Evolutionary conservation across 2,329 filamentous ascomycete species (phyloP).

Genomic region (Didymella exigua): DNA sequence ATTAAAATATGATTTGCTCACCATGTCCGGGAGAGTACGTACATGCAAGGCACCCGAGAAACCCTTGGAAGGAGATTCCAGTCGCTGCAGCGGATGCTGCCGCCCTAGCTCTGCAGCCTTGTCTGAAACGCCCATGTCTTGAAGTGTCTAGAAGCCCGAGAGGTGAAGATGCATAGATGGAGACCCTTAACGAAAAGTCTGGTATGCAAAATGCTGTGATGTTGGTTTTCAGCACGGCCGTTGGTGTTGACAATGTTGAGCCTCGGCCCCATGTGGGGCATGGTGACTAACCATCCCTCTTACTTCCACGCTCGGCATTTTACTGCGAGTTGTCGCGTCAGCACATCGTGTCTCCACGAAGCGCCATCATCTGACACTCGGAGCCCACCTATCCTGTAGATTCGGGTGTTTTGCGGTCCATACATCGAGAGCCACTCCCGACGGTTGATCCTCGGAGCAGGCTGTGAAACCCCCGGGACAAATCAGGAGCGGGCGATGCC

Average conservation of each 20-base stretch:
- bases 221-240: slow-evolving; percentile 3
- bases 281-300: neutral
- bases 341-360: neutral
- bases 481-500: neutral
- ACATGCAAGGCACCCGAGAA: slow-evolving; percentile 68
- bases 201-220: neutral
- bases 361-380: slow-evolving; percentile 8
- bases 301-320: neutral
- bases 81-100: slow-evolving; percentile 67
- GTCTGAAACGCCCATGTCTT: slow-evolving; percentile 23
- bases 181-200: neutral
- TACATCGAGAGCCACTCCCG: neutral
- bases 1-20: neutral
- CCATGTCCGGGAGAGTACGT: neutral
- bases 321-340: neutral
- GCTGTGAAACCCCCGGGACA: neutral
- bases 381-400: slow-evolving; percentile 4
- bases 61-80: slow-evolving; percentile 68
- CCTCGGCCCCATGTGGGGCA: slow-evolving; percentile 3
- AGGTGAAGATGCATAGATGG: neutral
- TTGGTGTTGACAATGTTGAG: neutral
- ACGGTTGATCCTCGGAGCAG: slow-evolving; percentile 1
- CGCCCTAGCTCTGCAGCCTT: slow-evolving; percentile 35
- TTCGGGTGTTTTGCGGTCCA: slow-evolving; percentile 13
- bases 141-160: neutral